Evolutionary conservation across 331 rosid genomes (phyloP).

Genomic region (Malus hybrid): DNA sequence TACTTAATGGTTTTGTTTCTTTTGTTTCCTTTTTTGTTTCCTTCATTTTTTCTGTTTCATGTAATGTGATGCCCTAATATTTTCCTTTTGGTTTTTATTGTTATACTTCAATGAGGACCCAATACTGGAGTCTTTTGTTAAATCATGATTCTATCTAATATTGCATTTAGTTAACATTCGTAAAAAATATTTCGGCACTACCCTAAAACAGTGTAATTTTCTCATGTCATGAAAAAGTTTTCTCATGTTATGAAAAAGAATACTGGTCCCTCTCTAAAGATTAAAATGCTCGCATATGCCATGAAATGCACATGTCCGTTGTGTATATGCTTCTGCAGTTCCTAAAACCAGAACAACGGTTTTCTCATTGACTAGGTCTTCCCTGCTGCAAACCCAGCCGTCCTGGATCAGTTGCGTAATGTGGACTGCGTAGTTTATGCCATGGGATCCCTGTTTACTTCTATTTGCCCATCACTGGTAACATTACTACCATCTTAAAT

Average conservation of each 20-base stretch:
- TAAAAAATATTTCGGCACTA: neutral
- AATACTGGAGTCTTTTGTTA: neutral
- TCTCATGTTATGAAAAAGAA: neutral
- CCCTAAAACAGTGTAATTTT: neutral
- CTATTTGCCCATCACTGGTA: slow-evolving; percentile 92
- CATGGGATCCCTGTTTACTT: slow-evolving; percentile 94
- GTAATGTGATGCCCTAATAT: neutral
- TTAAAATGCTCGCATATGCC: neutral
- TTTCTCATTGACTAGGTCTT: slow-evolving; percentile 58
- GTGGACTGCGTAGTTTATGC: slow-evolving; percentile 88
- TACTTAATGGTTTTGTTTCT: neutral
- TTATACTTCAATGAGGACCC: neutral
- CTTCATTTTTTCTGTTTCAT: neutral
- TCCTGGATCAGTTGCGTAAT: slow-evolving; percentile 60
- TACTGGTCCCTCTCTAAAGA: neutral
- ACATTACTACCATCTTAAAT: slow-evolving; percentile 9
- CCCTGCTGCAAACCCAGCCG: slow-evolving; percentile 60
- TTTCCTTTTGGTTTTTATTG: neutral
- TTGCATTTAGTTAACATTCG: neutral
- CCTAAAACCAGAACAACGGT: slow-evolving; percentile 8
- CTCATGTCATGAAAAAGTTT: too few relatives aligned
- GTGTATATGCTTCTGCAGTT: neutral
- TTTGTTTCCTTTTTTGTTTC: too few relatives aligned
- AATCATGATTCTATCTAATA: neutral
- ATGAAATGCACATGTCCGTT: neutral